Evolutionary conservation across 805 yeast species (phyloP).

Genomic region (Candida qinlingensis): DNA sequence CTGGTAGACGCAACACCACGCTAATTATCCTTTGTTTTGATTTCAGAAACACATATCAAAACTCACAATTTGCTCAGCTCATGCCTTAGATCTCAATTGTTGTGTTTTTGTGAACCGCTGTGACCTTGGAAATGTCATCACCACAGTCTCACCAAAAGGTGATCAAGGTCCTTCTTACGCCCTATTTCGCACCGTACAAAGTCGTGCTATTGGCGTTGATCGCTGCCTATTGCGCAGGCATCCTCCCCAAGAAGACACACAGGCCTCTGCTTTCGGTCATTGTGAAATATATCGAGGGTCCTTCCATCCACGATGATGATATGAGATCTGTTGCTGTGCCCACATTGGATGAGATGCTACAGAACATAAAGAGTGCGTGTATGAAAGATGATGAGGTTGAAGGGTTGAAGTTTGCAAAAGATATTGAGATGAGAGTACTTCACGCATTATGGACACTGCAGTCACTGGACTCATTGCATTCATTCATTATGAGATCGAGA

Average conservation of each 20-base stretch:
- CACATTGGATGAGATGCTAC: conserved; percentile 27
- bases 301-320: conserved; percentile 17
- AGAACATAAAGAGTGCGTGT: conserved; percentile 19
- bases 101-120: too few relatives aligned
- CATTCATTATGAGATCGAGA: conserved; percentile 30
- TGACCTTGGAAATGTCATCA: too few relatives aligned
- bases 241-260: conserved; percentile 32
- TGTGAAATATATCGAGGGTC: conserved; percentile 39
- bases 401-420: conserved; percentile 22
- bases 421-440: conserved; percentile 29
- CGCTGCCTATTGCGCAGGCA: conserved; percentile 39
- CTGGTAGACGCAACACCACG: too few relatives aligned
- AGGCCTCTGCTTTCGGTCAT: conserved; percentile 37
- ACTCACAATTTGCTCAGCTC: too few relatives aligned
- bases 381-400: conserved; percentile 16
- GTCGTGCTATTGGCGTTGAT: conserved; percentile 45
- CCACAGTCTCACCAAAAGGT: neutral
- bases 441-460: conserved; percentile 41
- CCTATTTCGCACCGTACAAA: conserved; percentile 48
- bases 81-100: too few relatives aligned
- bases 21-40: too few relatives aligned
- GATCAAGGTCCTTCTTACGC: conserved; percentile 26
- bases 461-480: conserved; percentile 43
- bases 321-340: conserved; percentile 28
- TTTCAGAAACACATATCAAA: too few relatives aligned